A percentile compares a stretch with the other conserved stretches of the same genome.
Conservation (phyloP, 2,329 filamentous ascomycete genomes). For the Ambrosiella cleistominuta region DNA sequence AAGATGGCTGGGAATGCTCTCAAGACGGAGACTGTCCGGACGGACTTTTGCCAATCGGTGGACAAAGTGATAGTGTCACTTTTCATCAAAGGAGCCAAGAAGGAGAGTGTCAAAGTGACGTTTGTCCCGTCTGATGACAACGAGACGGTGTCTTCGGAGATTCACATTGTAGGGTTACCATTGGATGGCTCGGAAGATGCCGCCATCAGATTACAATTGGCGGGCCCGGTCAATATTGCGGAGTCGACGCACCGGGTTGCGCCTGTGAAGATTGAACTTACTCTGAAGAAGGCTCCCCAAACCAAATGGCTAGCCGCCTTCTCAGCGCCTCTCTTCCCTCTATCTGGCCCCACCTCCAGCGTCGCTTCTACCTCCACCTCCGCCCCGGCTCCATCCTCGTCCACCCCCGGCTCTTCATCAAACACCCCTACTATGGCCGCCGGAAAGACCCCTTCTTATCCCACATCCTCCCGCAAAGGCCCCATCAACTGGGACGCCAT, state of each 20-base stretch:
- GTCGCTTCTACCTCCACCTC: slow-evolving; percentile 18
- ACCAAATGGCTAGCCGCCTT: slow-evolving; percentile 46
- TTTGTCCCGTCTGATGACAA: slow-evolving; percentile 14
- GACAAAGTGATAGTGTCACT: slow-evolving; percentile 23
- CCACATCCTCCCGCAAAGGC: slow-evolving; percentile 67
- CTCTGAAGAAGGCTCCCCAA: slow-evolving; percentile 45
- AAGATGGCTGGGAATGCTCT: slow-evolving; percentile 12
- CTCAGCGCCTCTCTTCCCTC: background rate
- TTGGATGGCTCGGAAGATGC: slow-evolving; percentile 7
- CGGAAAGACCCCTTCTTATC: slow-evolving; percentile 42
- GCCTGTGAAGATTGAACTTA: slow-evolving; percentile 64
- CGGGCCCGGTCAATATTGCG: slow-evolving; percentile 15
- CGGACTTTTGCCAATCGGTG: slow-evolving; percentile 15
- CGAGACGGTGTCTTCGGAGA: background rate
- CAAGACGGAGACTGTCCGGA: slow-evolving; percentile 12
- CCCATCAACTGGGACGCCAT: slow-evolving; percentile 88
- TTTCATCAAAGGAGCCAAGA: slow-evolving; percentile 26
- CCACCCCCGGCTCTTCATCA: background rate
- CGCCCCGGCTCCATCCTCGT: background rate
- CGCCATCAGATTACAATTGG: background rate
- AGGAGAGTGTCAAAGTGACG: slow-evolving; percentile 23
- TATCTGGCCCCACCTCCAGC: slow-evolving; percentile 1
- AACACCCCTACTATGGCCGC: background rate
- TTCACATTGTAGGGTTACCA: slow-evolving; percentile 4
- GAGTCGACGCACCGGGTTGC: slow-evolving; percentile 48